Evolutionary conservation across 495 filamentous ascomycete genomes (phyloP), one percentile per base, ranked within the genome.

Genomic region (Niebla homalea): DNA sequence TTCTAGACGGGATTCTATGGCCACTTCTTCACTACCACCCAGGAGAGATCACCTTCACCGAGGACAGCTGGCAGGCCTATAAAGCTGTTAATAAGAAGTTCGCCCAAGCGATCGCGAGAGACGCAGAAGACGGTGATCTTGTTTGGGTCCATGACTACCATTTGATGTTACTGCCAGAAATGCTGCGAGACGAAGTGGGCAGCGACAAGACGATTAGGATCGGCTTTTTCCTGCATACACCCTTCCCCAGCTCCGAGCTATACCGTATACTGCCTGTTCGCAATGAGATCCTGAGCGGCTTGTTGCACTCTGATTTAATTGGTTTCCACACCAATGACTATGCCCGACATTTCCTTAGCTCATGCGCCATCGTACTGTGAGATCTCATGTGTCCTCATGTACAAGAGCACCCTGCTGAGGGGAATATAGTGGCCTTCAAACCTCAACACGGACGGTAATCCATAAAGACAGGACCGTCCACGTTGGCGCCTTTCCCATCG

Each of bases 141-240:
- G 81, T 97, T 59, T 97, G 90, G 90, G 81, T 97, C 0, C 90
- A 97, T 62, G 90, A 97, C 63, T 97, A 95, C 63, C 90, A 97
- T 66, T 70, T 95, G 45, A 90, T 97, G 85, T 76, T 97, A 2
- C 69, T 97, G 18, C 90, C 90, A 0, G 70, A 78, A 50, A 83
- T 95, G 77, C 70, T 97, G 47, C 81, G 90, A 48, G 78, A 92
- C 46, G 83, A 87, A 56, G 70, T 84, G 26, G 74, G 78, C 20
- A 66, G 78, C 36, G 83, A 84, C 59, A 85, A 84, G 64, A 78
- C 84, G 48, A 80, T 93, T 55, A 88, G 88, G 63, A 85, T 97
- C 62, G 90, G 89, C 48, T 95, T 94, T 70, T 94, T 92, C 63
- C 71, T 97, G 18, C 90, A 97, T 58, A 97, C 90, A 0, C 88